Evolutionary conservation across 2,329 filamentous ascomycete genomes (phyloP).

Genomic region (Alternaria postmessia): DNA sequence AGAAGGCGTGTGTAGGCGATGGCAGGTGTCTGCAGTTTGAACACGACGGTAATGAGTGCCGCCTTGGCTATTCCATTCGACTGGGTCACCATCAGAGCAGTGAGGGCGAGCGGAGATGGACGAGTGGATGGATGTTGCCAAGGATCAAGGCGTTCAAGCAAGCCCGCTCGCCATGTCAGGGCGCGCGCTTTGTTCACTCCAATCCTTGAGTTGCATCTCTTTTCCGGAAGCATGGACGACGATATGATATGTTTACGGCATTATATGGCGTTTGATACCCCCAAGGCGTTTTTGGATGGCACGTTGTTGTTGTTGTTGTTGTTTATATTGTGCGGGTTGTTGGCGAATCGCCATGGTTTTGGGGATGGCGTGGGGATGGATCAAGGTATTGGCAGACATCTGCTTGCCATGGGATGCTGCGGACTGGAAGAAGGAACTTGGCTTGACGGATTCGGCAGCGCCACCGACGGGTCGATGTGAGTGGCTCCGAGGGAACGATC

Average conservation of each 20-base stretch:
- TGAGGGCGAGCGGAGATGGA: slow-evolving; percentile 32
- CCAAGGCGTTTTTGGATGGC: slow-evolving; percentile 18
- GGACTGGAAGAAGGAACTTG: neutral
- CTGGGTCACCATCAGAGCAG: slow-evolving; percentile 38
- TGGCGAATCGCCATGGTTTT: neutral
- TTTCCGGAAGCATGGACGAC: slow-evolving; percentile 2
- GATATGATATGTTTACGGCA: slow-evolving; percentile 32
- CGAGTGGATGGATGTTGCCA: slow-evolving; percentile 44
- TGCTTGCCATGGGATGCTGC: neutral
- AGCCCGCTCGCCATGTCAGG: slow-evolving; percentile 38
- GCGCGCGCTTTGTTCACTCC: slow-evolving; percentile 46
- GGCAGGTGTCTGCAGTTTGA: slow-evolving; percentile 45
- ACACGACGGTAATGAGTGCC: slow-evolving; percentile 40
- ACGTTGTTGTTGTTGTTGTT: slow-evolving; percentile 21
- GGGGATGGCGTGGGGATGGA: neutral
- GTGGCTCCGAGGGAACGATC: neutral
- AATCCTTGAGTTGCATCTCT: slow-evolving; percentile 35
- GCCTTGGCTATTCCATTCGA: slow-evolving; percentile 38
- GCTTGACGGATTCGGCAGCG: neutral
- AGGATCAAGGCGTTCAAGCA: slow-evolving; percentile 43
- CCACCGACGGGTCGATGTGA: neutral
- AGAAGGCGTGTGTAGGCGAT: slow-evolving; percentile 39
- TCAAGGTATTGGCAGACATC: neutral
- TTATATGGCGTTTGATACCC: slow-evolving; percentile 48
- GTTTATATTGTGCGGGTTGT: slow-evolving; percentile 17